Base-by-base conservation (phyloP, 2,329 filamentous ascomycete species). In the Metarhizium anisopliae region DNA sequence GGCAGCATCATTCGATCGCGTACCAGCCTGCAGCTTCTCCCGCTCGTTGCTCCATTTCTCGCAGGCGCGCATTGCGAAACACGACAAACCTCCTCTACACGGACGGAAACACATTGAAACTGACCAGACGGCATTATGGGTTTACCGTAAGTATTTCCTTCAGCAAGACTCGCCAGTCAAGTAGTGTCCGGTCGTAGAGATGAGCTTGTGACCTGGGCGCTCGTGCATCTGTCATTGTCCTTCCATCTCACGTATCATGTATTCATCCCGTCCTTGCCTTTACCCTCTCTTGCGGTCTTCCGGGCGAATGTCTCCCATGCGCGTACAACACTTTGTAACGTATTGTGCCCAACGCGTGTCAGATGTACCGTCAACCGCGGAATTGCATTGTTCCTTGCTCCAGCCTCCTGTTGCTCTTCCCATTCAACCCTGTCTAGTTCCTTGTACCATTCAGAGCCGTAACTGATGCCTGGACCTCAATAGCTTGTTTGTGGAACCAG, bases 401-500 rank as follows among this genome's bases (percentile, higher is more conserved):
- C 38, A 42, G 56, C 32, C 49, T 35, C 43, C 45, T 58, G 49
- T 50, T 35, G 54, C 35, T 50, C 47, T 54, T n/a, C 16, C 30
- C 35, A 11, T 38, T 32, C 20, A 47, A 20, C 38, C 16, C n/a
- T 30, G 10, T 29, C 11, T 13, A 4, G 45, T 30, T 18, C 30
- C 25, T n/a, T 20, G 25, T 49, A 30, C 13, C 20, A 18, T 16
- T 10, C 45, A 30, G 20, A 49, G 45, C 45, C 36, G 20, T 29
- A 40, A 50, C 60, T 65, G 55, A 62, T 56, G 51, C 58, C 55
- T 56, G 56, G 49, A 58, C 55, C 53, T 47, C 49, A 55, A 30
- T 59, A 79, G 77, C 59, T 66, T 78, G 36, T 79, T 77, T 59
- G 63, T 77, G 54, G 73, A 75, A 42, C 74, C 74, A 38, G 70